phyloP scores from a whole-genome alignment of 2,329 filamentous ascomycete species.

The Ophiostoma angusticollis region DNA sequence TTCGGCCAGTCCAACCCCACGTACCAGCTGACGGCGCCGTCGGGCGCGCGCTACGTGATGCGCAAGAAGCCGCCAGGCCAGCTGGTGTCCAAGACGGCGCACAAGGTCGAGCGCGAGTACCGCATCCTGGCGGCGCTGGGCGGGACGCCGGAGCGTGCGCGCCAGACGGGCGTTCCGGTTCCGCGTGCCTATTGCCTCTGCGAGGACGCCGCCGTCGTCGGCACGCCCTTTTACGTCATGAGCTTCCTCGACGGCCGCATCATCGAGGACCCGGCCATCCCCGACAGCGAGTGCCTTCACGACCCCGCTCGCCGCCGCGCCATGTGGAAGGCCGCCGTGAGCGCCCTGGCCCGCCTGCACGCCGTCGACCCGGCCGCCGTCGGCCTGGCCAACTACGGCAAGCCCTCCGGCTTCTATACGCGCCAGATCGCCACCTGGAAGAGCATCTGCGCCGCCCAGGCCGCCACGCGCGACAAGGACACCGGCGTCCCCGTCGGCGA shows the following conservation, averaged over 20 bases:
- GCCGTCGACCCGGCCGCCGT: constrained; percentile 53
- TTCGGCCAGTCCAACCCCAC: constrained; percentile 97
- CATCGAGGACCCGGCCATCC: constrained; percentile 78
- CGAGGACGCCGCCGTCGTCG: constrained; percentile 66
- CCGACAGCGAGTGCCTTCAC: constrained; percentile 35
- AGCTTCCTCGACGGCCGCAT: constrained; percentile 88
- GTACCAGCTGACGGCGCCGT: constrained; percentile 70
- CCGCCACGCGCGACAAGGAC: constrained; percentile 61
- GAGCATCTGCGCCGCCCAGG: constrained; percentile 67
- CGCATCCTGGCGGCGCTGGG: constrained; percentile 75
- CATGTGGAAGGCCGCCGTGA: constrained; percentile 79
- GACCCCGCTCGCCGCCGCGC: constrained; percentile 39
- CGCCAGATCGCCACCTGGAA: constrained; percentile 76
- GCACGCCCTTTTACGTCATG: constrained; percentile 96
- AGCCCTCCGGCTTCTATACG: constrained; percentile 63
- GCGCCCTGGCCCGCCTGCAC: constrained; percentile 77
- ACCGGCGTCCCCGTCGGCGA: constrained; percentile 63
- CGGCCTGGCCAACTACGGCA: constrained; percentile 62
- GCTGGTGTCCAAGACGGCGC: constrained; percentile 83
- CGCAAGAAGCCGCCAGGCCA: constrained; percentile 97
- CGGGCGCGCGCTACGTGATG: constrained; percentile 66
- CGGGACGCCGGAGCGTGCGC: constrained; percentile 14
- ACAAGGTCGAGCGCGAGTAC: constrained; percentile 94
- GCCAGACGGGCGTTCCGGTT: constrained; percentile 64
- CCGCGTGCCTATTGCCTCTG: constrained; percentile 76